Evolutionary conservation across 1,284 basidiomycete species (phyloP).

Genomic region (Pulveroboletus sp.): DNA sequence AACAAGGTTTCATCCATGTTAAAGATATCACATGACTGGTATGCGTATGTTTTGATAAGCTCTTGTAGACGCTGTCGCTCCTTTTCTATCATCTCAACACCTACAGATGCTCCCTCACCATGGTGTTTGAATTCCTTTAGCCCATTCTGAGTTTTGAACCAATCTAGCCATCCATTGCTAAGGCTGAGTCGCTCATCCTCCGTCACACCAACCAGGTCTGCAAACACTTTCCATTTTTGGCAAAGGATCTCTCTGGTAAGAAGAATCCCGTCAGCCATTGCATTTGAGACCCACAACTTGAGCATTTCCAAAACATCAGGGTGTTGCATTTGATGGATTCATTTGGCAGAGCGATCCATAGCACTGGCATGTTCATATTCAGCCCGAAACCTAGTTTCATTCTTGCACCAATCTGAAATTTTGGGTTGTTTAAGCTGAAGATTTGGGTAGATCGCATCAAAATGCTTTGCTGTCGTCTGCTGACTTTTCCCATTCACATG

Average conservation of each 20-base stretch:
- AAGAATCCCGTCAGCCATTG: background rate
- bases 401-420: no score
- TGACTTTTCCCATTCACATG: no score
- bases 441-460: no score
- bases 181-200: background rate
- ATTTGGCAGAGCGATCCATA: background rate
- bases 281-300: slow-evolving; percentile 15
- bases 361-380: no score
- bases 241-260: slow-evolving; percentile 1
- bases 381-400: no score
- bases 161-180: slow-evolving; percentile 4
- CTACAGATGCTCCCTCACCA: slow-evolving; percentile 11
- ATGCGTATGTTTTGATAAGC: background rate
- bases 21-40: background rate
- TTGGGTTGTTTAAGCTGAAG: no score
- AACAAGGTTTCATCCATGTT: background rate
- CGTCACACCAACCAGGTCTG: background rate
- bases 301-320: slow-evolving; percentile 13
- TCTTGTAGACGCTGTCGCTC: background rate
- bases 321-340: slow-evolving; percentile 4
- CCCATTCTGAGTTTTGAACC: background rate
- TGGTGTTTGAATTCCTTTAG: background rate
- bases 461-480: no score
- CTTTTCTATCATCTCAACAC: background rate
- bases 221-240: slow-evolving; percentile 12